Evolutionary conservation across 768 basidiomycete genomes (phyloP).

Genomic region (Russula compacta): DNA sequence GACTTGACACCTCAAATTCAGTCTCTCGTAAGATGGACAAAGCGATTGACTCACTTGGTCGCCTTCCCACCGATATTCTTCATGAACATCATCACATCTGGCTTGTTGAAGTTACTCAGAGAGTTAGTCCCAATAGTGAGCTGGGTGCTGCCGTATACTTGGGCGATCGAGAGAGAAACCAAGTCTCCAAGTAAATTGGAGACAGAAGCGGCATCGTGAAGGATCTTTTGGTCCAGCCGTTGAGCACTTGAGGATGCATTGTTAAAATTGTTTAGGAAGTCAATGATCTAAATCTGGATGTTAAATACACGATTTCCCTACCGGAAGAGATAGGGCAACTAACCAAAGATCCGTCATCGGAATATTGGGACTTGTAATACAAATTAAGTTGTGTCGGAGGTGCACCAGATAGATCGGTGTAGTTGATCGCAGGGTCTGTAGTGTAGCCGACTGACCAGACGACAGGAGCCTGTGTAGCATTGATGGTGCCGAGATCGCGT

Average conservation of each 20-base stretch:
- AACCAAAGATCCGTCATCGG: too few species aligned
- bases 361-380: too few species aligned
- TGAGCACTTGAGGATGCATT: conserved; percentile 37
- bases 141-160: too few species aligned
- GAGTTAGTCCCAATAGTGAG: conserved; percentile 42
- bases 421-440: too few species aligned
- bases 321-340: too few species aligned
- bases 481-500: conserved; percentile 23
- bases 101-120: conserved; percentile 41
- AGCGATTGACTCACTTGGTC: conserved; percentile 32
- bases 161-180: too few species aligned
- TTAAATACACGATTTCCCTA: background rate
- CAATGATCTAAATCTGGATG: conserved; percentile 28
- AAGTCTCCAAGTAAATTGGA: too few species aligned
- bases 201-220: conserved; percentile 37
- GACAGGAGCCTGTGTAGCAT: conserved; percentile 17
- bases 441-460: too few species aligned
- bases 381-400: too few species aligned
- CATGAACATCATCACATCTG: conserved; percentile 45
- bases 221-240: conserved; percentile 40
- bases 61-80: conserved; percentile 21
- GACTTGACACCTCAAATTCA: background rate
- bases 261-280: conserved; percentile 37
- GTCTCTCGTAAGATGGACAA: too few species aligned
- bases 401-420: too few species aligned